Evolutionary conservation across 148 eudicot species (phyloP), one percentile per base, ranked within the genome.

Genomic region (Cornus kousa): DNA sequence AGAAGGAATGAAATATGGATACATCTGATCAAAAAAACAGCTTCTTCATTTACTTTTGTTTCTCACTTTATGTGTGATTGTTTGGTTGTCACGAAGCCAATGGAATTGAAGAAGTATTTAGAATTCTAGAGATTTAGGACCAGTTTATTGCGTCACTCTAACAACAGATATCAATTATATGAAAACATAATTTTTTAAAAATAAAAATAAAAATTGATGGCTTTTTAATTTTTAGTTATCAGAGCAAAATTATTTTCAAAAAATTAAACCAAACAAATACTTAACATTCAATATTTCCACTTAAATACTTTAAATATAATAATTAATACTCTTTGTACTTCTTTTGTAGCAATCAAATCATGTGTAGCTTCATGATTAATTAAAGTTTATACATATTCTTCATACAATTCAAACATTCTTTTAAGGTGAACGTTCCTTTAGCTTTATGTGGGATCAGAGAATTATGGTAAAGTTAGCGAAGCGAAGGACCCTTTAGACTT

Each of bases 391-490:
- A 68, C 28, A 20, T 57, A 67, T 53, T 77, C 23, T 31, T 53
- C 59, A 11, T 43, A 73, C 13, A 33, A 32, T 76, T 46, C 77
- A 62, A 68, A 19, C 62, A 13, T 16, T 22, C 40, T 31, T 40
- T 32, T 57, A 53, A 74, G 66, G 66, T 10, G 67, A 75, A 31
- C 22, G 59, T 65, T 55, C 69, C 57, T 62, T 43, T 39, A 4
- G 43, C 43, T 39, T 74, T 37, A 24, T 24, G 50, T 64, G 77
- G 55, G 78, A 17, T 20, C 11, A 28, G 37, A 74, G 59, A 53
- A 72, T 64, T 62, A 75, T 75, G 78, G 53, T 64, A 46, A 75
- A 76, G 72, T 46, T 46, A 76, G 72, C 6, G 66, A 62, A 62
- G 66, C 2, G 7, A 14, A n/a, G n/a, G 66, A 57, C 8, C 0